Percentiles rank a stretch among this genome's conserved stretches.
Conservation (phyloP, 768 basidiomycete genomes). For the Phlebiopsis gigantea region DNA sequence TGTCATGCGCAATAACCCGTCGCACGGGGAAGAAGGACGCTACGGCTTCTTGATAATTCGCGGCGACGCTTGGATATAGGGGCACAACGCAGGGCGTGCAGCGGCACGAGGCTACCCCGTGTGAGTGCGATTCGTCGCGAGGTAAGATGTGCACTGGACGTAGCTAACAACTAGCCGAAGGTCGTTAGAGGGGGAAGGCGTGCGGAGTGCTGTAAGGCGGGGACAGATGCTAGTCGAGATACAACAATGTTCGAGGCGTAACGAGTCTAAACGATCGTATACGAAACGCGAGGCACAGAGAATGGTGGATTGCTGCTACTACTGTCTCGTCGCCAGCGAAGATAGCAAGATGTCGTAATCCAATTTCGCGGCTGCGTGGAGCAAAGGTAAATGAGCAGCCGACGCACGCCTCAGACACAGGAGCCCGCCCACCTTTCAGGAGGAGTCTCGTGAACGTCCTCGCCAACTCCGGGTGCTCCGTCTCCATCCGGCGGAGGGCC, state of each 20-base stretch:
- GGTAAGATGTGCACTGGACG: too few species aligned
- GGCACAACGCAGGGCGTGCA: too few species aligned
- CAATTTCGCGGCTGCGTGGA: slow-evolving; percentile 1
- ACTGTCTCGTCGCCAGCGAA: slow-evolving; percentile 4
- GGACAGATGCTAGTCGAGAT: not conserved
- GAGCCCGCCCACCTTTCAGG: slow-evolving; percentile 54
- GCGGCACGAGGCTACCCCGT: too few species aligned
- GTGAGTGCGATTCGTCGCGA: too few species aligned
- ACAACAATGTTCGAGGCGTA: not conserved
- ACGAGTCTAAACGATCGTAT: not conserved
- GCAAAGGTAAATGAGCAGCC: not conserved
- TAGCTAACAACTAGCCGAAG: too few species aligned
- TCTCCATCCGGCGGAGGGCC: slow-evolving; percentile 57
- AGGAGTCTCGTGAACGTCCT: slow-evolving; percentile 61
- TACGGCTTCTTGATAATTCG: too few species aligned
- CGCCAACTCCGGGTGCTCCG: slow-evolving; percentile 63
- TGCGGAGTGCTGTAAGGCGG: not conserved
- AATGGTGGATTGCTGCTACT: not conserved
- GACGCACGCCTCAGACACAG: not conserved
- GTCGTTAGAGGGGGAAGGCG: not conserved
- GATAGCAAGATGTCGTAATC: slow-evolving; percentile 7
- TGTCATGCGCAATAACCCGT: too few species aligned
- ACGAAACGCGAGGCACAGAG: not conserved
- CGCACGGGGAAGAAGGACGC: too few species aligned
- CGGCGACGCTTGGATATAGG: too few species aligned